Percentiles rank a stretch among this genome's conserved stretches.
These are phyloP conservation scores for Boechera divaricarpa DNA, from an alignment of 345 rosid species.

Conservation along the genomic window DNA sequence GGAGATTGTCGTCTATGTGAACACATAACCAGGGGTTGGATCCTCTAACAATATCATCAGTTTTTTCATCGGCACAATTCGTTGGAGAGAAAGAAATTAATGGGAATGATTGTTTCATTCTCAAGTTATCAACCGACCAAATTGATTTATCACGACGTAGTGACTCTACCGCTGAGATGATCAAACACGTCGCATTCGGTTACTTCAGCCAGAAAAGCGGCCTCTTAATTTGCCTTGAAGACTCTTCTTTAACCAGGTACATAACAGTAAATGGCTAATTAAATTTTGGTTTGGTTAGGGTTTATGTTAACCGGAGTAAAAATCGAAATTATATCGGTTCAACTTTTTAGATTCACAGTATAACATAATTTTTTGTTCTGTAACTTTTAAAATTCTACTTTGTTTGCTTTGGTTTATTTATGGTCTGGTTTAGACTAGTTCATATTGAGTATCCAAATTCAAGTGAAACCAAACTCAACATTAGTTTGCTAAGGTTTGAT, in stretches of 20 bases:
- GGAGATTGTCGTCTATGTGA: background rate
- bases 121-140: slow-evolving; percentile 82
- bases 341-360: background rate
- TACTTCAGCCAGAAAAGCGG: slow-evolving; percentile 97
- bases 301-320: background rate
- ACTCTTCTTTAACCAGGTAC: slow-evolving; percentile 46
- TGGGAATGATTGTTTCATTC: slow-evolving; percentile 75
- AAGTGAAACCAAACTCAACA: too few relatives aligned
- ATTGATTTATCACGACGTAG: slow-evolving; percentile 70
- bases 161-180: slow-evolving; percentile 89
- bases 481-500: too few relatives aligned
- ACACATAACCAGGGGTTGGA: slow-evolving; percentile 76
- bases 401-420: too few relatives aligned
- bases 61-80: slow-evolving; percentile 80
- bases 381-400: too few relatives aligned
- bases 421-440: too few relatives aligned
- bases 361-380: too few relatives aligned
- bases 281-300: background rate
- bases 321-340: background rate
- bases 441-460: too few relatives aligned
- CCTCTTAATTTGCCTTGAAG: slow-evolving; percentile 53
- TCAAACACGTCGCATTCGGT: slow-evolving; percentile 83
- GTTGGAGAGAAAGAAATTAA: slow-evolving; percentile 79
- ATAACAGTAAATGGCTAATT: background rate
- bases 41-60: slow-evolving; percentile 80